Evolutionary conservation across 2,329 filamentous ascomycete species (phyloP).

Genomic region (Parastagonospora avenae): DNA sequence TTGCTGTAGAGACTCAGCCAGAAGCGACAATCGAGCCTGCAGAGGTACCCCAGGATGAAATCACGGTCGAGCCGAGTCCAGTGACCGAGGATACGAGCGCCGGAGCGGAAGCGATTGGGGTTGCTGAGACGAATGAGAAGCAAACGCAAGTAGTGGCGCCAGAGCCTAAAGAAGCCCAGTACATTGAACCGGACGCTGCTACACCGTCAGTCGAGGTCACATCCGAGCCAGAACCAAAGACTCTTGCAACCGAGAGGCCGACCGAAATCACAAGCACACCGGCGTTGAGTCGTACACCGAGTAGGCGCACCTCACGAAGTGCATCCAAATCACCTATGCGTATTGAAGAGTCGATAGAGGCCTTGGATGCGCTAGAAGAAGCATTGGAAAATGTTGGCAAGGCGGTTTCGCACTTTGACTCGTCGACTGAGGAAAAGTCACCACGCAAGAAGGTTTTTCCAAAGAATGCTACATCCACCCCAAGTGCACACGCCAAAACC

Average conservation of each 20-base stretch:
- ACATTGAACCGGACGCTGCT: constrained; percentile 6
- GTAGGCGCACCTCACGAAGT: constrained; percentile 28
- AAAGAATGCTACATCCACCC: constrained; percentile 4
- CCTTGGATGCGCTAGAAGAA: constrained; percentile 58
- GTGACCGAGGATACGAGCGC: constrained; percentile 1
- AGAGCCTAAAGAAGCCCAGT: neutral
- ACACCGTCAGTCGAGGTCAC: constrained; percentile 25
- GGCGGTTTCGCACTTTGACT: constrained; percentile 43
- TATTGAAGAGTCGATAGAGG: constrained; percentile 55
- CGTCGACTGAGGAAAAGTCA: constrained; percentile 37
- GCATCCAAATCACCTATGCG: constrained; percentile 40
- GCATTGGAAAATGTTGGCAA: constrained; percentile 55
- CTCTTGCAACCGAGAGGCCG: constrained; percentile 31
- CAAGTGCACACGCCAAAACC: constrained; percentile 10
- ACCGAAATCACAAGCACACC: constrained; percentile 30
- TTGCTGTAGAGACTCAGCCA: neutral
- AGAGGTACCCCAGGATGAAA: neutral
- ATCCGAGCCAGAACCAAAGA: constrained; percentile 36
- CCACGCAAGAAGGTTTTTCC: constrained; percentile 25
- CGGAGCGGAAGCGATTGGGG: constrained; percentile 7
- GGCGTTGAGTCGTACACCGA: constrained; percentile 23
- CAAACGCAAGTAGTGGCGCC: neutral
- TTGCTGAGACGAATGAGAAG: constrained; percentile 1
- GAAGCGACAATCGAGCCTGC: neutral
- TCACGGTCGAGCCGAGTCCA: neutral